Evolutionary conservation across 129 eudicot species (phyloP).

Genomic region (Flaveria brownii): DNA sequence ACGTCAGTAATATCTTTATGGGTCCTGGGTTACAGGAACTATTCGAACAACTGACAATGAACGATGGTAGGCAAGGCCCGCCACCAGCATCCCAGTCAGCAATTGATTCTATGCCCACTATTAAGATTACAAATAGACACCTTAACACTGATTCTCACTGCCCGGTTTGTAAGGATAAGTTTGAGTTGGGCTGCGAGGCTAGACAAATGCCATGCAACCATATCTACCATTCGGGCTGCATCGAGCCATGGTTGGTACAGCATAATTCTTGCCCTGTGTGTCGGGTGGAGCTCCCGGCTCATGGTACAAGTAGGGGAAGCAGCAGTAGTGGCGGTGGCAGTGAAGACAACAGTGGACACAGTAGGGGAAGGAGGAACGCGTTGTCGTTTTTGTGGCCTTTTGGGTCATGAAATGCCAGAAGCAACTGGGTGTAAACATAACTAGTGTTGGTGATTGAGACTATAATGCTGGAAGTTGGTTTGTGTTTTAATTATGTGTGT

Average conservation of each 20-base stretch:
- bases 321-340: slow-evolving; percentile 29
- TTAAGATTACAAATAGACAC: slow-evolving; percentile 70
- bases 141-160: slow-evolving; percentile 82
- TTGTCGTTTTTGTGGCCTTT: slow-evolving; percentile 80
- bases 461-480: slow-evolving; percentile 16
- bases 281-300: slow-evolving; percentile 75
- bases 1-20: slow-evolving; percentile 51
- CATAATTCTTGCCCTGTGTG: slow-evolving; percentile 96
- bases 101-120: slow-evolving; percentile 89
- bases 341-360: slow-evolving; percentile 36
- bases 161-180: slow-evolving; percentile 85
- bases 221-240: slow-evolving; percentile 82
- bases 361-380: slow-evolving; percentile 69
- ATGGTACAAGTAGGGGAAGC: slow-evolving; percentile 43
- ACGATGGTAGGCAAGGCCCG: slow-evolving; percentile 70
- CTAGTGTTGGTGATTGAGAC: slow-evolving; percentile 6
- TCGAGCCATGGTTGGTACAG: slow-evolving; percentile 90
- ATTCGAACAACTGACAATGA: slow-evolving; percentile 63
- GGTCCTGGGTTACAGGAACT: slow-evolving; percentile 73
- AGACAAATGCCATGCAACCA: slow-evolving; percentile 91
- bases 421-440: background rate
- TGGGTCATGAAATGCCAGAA: slow-evolving; percentile 43
- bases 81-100: slow-evolving; percentile 91
- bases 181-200: slow-evolving; percentile 80
- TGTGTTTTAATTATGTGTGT: slow-evolving; percentile 16